These are phyloP conservation scores for Chenopodium suecicum DNA, from an alignment of 148 eudicot genomes.

Conservation along the genomic window DNA sequence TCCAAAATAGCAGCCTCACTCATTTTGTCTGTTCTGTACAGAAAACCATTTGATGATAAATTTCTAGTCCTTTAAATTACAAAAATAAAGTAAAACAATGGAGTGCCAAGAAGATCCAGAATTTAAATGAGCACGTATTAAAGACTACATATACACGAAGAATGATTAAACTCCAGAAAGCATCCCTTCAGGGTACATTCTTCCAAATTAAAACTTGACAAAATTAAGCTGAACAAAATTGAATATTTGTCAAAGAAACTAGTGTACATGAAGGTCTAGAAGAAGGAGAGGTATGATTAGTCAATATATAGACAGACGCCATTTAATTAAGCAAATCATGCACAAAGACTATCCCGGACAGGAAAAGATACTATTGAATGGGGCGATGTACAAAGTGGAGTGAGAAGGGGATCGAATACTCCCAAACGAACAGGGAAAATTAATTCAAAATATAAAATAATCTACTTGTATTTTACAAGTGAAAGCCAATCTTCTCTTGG, in stretches of 20 bases:
- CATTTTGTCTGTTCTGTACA: conserved; percentile 94
- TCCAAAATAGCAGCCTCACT: conserved; percentile 86
- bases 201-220: not conserved
- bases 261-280: not conserved
- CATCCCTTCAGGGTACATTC: not conserved
- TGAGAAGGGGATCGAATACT: not conserved
- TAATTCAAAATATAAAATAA: not conserved
- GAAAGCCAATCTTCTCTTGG: not conserved
- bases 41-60: conserved; percentile 22
- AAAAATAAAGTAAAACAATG: not conserved
- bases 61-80: conserved; percentile 6
- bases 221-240: not conserved
- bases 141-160: not conserved
- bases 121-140: not conserved
- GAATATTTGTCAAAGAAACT: not conserved
- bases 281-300: not conserved
- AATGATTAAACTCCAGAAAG: too few species aligned
- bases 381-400: not conserved
- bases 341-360: not conserved
- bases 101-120: not conserved
- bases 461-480: too few species aligned
- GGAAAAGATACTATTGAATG: not conserved
- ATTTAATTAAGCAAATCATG: not conserved
- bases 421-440: not conserved
- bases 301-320: not conserved